phyloP scores from a whole-genome alignment of 164 flowering plant species.

The Cinnamomum chago region DNA sequence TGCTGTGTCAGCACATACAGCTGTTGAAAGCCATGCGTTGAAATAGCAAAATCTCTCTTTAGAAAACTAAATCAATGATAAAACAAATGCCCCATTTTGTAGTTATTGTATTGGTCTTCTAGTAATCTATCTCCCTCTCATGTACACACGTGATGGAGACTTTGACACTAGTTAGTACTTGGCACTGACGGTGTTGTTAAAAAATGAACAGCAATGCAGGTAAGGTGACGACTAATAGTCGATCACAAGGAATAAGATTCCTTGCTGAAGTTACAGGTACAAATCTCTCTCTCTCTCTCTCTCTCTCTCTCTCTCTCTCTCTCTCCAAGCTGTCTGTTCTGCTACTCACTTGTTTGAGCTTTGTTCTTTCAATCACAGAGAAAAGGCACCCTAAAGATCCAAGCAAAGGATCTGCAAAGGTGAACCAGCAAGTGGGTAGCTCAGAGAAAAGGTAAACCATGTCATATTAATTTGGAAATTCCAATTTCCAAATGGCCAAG shows the following conservation, averaged over 20 bases:
- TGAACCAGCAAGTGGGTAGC: conserved; percentile 17
- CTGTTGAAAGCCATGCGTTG: too few relatives aligned
- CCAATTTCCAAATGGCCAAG: too few relatives aligned
- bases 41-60: too few relatives aligned
- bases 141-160: neutral
- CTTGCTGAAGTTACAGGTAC: conserved; percentile 73
- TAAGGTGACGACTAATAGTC: conserved; percentile 59
- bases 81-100: too few relatives aligned
- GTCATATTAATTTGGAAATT: too few relatives aligned
- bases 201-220: conserved; percentile 55
- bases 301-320: neutral
- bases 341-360: neutral
- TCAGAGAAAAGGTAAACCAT: conserved; percentile 44
- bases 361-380: conserved; percentile 25
- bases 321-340: neutral
- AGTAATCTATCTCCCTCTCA: neutral
- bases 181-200: neutral
- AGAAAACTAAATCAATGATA: too few relatives aligned
- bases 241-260: conserved; percentile 85
- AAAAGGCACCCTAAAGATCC: conserved; percentile 25
- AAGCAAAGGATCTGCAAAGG: conserved; percentile 13
- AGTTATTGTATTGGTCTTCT: neutral
- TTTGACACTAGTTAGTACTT: neutral
- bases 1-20: too few relatives aligned
- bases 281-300: too few relatives aligned